These are phyloP conservation scores for Cryptococcus amylolentus DNA, from an alignment of 1,284 basidiomycete species.

Conservation along the genomic window DNA sequence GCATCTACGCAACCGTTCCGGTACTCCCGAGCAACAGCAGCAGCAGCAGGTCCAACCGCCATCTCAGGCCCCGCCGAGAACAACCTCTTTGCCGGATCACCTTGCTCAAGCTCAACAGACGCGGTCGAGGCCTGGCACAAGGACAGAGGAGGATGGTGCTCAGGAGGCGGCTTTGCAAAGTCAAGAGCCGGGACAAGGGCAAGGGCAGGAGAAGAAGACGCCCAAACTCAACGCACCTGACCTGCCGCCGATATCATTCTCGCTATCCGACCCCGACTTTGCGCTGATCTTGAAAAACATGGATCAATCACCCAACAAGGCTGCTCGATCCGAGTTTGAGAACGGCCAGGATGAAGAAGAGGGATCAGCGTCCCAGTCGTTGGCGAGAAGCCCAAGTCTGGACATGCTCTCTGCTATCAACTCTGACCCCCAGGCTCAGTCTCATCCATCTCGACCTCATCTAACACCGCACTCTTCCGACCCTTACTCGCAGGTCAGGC, in stretches of 20 bases:
- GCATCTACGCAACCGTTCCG: background rate
- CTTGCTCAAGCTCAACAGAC: background rate
- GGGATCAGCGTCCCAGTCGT: conserved; percentile 7
- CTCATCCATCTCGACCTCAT: conserved; percentile 19
- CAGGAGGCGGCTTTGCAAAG: no score
- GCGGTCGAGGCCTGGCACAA: background rate
- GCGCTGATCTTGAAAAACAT: conserved; percentile 45
- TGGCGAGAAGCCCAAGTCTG: conserved; percentile 25
- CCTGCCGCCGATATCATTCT: conserved; percentile 48
- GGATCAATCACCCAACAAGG: conserved; percentile 22
- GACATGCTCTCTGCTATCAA: conserved; percentile 19
- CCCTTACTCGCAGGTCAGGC: conserved; percentile 24
- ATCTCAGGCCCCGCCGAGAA: background rate
- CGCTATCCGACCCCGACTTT: conserved; percentile 50
- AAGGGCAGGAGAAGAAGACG: background rate
- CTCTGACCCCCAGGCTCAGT: conserved; percentile 4
- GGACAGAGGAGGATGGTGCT: background rate
- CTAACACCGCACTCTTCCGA: conserved; percentile 25
- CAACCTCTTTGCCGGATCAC: background rate
- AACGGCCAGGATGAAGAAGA: conserved; percentile 9
- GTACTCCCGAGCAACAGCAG: background rate
- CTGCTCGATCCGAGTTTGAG: background rate
- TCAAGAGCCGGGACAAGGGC: no score
- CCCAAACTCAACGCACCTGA: conserved; percentile 44
- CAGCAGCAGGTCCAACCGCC: background rate